These are phyloP conservation scores for Trichoderma aggressivum DNA, from an alignment of 2,329 filamentous ascomycete species.

Conservation along the genomic window DNA sequence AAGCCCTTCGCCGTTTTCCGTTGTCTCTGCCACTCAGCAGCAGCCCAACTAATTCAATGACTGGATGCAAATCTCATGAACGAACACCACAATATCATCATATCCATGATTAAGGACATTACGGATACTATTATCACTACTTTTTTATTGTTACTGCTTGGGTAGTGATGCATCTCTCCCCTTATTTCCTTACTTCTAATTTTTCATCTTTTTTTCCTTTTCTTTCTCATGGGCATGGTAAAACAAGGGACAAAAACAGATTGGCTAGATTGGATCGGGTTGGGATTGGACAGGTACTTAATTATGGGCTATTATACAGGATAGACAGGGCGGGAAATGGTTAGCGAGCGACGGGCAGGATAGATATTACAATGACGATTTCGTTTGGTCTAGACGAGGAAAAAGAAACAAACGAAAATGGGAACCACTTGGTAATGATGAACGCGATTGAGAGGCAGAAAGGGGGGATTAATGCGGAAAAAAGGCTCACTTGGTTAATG, in stretches of 20 bases:
- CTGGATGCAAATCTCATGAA: background rate
- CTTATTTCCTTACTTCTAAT: background rate
- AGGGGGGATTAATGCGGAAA: background rate
- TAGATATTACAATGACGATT: conserved; percentile 4
- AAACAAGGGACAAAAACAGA: background rate
- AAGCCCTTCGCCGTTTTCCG: conserved; percentile 11
- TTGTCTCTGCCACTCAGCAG: conserved; percentile 5
- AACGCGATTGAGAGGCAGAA: background rate
- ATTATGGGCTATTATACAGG: background rate
- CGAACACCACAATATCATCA: background rate
- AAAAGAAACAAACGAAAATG: background rate
- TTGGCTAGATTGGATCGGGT: background rate
- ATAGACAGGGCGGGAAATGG: conserved; percentile 8
- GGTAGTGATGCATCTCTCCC: background rate
- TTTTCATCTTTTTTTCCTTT: background rate
- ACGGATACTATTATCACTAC: background rate
- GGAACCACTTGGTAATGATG: conserved; percentile 2
- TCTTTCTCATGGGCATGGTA: background rate
- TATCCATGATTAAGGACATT: background rate
- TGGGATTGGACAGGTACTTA: background rate
- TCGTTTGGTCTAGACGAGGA: background rate
- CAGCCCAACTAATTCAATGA: background rate
- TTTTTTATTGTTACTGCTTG: background rate
- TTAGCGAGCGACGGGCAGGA: background rate
- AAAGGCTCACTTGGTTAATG: background rate